Percentiles rank a stretch among this genome's conserved stretches.
Evolutionary conservation across 306 rosid genomes (phyloP).

Genomic region (Gynostemma pentaphyllum): DNA sequence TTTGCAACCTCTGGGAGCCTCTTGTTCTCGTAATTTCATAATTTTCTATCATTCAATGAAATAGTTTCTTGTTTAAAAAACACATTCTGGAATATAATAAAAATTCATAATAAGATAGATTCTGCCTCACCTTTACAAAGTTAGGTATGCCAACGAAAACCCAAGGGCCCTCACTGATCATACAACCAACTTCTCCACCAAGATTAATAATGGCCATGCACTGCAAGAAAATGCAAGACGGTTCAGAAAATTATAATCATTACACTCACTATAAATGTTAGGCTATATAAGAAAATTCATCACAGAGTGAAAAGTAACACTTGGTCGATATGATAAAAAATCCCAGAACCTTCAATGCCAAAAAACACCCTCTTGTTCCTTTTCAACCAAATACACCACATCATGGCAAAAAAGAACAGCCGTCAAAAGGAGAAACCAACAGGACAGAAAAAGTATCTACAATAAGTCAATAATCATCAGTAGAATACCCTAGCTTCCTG

Average conservation of each 20-base stretch:
- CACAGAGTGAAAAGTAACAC: not conserved
- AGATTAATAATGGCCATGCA: conserved; percentile 49
- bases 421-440: too few relatives aligned
- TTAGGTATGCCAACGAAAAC: conserved; percentile 80
- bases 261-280: not conserved
- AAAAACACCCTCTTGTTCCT: not conserved
- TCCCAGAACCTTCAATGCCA: not conserved
- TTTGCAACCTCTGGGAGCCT: too few relatives aligned
- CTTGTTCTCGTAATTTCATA: too few relatives aligned
- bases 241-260: not conserved
- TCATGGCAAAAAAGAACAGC: too few relatives aligned
- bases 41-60: too few relatives aligned
- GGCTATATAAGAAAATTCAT: not conserved
- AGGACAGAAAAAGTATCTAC: too few relatives aligned
- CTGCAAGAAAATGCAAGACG: conserved; percentile 29
- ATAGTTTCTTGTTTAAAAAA: too few relatives aligned
- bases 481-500: too few relatives aligned
- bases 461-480: too few relatives aligned
- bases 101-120: not conserved
- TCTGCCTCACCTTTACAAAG: conserved; percentile 58
- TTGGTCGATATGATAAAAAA: too few relatives aligned
- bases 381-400: not conserved
- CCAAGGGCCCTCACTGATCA: conserved; percentile 96
- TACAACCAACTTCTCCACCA: conserved; percentile 90
- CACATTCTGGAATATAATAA: not conserved